Conservation (phyloP, 2,329 filamentous ascomycete genomes). For the Raffaelea ambrosiae region DNA sequence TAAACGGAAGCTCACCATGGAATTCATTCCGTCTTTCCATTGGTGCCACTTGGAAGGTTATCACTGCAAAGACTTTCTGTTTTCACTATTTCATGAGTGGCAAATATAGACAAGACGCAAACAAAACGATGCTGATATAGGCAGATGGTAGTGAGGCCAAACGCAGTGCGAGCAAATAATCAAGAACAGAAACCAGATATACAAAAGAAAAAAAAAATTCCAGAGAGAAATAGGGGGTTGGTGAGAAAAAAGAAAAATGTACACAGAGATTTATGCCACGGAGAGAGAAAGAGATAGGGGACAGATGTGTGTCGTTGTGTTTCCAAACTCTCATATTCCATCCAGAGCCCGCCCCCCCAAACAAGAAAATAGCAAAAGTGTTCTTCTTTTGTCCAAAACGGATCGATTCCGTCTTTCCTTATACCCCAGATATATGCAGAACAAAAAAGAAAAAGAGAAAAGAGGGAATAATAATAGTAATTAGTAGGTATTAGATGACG, state of each 20-base stretch:
- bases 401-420: not conserved
- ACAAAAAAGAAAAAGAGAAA: constrained; percentile 3
- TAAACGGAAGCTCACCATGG: no score
- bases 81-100: no score
- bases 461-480: not conserved
- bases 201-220: not conserved
- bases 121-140: no score
- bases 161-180: no score
- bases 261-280: not conserved
- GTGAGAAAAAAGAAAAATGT: not conserved
- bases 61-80: no score
- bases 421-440: constrained; percentile 9
- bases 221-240: not conserved
- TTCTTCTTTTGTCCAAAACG: not conserved
- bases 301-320: not conserved
- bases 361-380: not conserved
- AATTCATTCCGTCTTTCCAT: no score
- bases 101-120: no score
- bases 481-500: not conserved
- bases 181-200: not conserved
- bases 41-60: no score
- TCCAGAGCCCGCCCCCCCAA: not conserved
- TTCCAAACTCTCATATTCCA: not conserved
- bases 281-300: not conserved
- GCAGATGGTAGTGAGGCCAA: no score